Conservation (phyloP, 768 basidiomycete genomes). For the Hericium rajendrae region DNA sequence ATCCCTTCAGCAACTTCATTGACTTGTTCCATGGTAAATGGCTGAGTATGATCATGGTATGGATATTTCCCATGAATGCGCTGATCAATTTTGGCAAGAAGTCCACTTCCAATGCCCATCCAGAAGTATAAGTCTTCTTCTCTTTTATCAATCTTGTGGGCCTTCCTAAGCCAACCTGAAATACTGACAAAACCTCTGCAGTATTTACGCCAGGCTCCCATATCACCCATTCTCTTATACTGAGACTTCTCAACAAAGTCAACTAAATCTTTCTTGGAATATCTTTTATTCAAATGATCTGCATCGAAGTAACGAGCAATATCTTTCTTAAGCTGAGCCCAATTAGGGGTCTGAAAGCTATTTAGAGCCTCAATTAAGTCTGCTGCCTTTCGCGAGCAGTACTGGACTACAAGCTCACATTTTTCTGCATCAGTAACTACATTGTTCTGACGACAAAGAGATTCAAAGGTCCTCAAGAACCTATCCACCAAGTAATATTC, state of each 20-base stretch:
- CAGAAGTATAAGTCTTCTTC: not conserved
- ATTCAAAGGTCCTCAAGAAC: no score
- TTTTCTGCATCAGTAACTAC: no score
- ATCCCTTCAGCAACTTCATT: not conserved
- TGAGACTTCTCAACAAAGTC: no score
- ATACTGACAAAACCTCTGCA: no score
- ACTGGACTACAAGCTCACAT: no score
- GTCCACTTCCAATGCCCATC: not conserved
- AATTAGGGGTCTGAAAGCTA: not conserved
- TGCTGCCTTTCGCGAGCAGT: no score
- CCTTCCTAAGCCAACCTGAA: no score
- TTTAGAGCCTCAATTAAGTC: not conserved
- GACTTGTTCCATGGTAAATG: not conserved
- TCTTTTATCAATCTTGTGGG: not conserved
- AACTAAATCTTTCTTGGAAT: no score
- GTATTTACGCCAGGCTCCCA: no score
- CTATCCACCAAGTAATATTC: no score
- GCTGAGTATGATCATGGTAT: not conserved
- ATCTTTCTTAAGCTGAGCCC: not conserved
- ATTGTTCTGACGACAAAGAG: no score
- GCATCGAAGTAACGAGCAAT: not conserved
- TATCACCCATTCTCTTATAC: no score
- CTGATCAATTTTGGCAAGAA: not conserved
- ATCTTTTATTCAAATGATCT: not conserved
- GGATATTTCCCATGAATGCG: not conserved